Evolutionary conservation across 106 monocot genomes (phyloP), one percentile per base, ranked within the genome.

Genomic region (Gastrodia elata): DNA sequence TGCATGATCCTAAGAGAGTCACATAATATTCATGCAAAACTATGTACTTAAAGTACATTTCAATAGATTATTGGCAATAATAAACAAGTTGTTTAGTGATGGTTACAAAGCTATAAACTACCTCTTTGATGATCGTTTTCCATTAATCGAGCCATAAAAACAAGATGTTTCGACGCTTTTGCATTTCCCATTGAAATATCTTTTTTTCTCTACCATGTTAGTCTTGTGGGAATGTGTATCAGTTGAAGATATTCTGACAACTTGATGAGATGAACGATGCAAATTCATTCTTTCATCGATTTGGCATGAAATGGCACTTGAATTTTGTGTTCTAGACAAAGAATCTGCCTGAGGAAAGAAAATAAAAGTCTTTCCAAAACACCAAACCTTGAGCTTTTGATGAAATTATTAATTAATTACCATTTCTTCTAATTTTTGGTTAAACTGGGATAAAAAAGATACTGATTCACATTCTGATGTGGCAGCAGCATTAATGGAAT

Each of bases 331-430:
- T 27, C 6, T 69, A 39, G 24, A 69, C 25, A 41, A 8, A 69
- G 39, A 39, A 24, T 9, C 69, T 40, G 39, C 40, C 69, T 69
- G 69, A 69, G n/a, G 22, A 69, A 69, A 39, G 22, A 69, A 69
- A 67, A 39, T 69, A 24, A 40, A 40, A 25, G 20, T 25, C 40
- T 40, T 68, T 16, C 69, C 69, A 40, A 41, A 26, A 20, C 8
- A 9, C 3, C 24, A 40, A 69, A 14, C n/a, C 4, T 0, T 11
- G 9, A 40, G 69, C 22, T 10, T 38, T 38, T 67, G 38, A 67
- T 13, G 37, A 67, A n/a, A 67, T 38, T 37, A 69, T 69, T 39
- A n/a, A 41, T 40, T 22, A 39, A 69, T 40, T 69, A 69, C 69
- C 69, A 24, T 26, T 40, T 40, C 13, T 10, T 69, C 69, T 22